Conservation (phyloP, 805 yeast genomes). For the Yamadazyma akitaensis region DNA sequence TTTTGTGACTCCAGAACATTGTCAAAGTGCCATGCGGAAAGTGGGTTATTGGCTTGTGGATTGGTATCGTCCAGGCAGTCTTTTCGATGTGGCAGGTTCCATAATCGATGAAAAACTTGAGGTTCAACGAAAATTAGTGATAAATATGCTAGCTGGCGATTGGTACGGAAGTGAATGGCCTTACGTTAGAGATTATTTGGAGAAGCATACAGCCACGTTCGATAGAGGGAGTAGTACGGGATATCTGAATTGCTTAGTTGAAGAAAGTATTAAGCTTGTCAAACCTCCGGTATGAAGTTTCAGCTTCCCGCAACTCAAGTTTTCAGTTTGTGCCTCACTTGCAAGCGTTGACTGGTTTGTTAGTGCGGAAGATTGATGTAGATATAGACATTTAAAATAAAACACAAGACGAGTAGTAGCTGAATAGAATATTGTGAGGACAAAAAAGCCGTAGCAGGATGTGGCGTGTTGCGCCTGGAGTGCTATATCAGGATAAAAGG, state of each 20-base stretch:
- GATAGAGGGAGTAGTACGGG: conserved; percentile 31
- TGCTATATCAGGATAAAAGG: no score
- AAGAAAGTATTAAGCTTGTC: conserved; percentile 32
- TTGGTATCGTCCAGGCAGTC: conserved; percentile 27
- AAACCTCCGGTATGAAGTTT: conserved; percentile 32
- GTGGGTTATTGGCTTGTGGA: conserved; percentile 43
- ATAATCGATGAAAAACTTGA: conserved; percentile 14
- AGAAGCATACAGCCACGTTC: conserved; percentile 14
- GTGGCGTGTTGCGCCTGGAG: no score
- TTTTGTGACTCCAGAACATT: conserved; percentile 37
- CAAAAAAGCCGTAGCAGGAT: no score
- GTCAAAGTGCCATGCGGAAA: conserved; percentile 36
- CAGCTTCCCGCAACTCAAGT: no score
- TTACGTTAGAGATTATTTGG: conserved; percentile 27
- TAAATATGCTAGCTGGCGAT: conserved; percentile 37
- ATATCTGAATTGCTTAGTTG: conserved; percentile 31
- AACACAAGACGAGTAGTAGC: no score
- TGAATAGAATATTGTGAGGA: no score
- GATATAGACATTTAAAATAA: no score
- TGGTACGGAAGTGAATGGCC: conserved; percentile 44
- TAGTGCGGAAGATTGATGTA: no score
- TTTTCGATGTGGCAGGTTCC: conserved; percentile 1
- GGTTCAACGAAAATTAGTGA: conserved; percentile 17
- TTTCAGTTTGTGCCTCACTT: no score
- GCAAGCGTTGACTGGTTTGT: no score